Evolutionary conservation across 2,329 filamentous ascomycete genomes (phyloP), one percentile per base, ranked within the genome.

Genomic region (Neocucurbitaria cava): DNA sequence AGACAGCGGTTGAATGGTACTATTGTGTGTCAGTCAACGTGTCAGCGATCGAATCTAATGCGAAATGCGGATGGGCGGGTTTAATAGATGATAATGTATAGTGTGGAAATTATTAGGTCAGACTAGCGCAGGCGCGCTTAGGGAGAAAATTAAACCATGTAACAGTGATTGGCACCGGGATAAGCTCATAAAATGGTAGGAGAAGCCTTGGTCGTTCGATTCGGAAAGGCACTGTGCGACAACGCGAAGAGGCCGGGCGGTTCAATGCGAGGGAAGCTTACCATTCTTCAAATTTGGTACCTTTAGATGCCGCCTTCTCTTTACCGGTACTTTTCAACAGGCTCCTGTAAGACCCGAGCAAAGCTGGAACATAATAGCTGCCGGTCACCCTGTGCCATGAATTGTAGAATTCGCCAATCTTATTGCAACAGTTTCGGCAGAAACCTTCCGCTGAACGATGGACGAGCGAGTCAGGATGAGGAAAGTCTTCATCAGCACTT

Each of bases 1-100:
- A 48, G 58, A 65, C 33, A 75, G 63, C 50, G 70, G 71, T 57
- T 71, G 69, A 56, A 76, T 72, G 45, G 58, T 56, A 60, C 72
- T 77, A 66, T 31, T 41, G 49, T 26, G 50, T 47, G 58, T 68
- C 57, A 67, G 64, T 56, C 54, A 57, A 52, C 50, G 44, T 55
- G 49, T 54, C 52, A 59, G 49, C 42, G 53, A 52, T 50, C 45
- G 40, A 38, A 52, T 35, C 51, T 52, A 52, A 58, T 53, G 33
- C 48, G 28, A 42, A 57, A 61, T 49, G 66, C 62, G 64, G 68
- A 56, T 53, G 49, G 56, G 62, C 59, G 65, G 66, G 64, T 69
- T 71, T 71, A 74, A 74, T 73, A 74, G 66, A 74, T 73, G 66
- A 72, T 70, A 68, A 69, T 57, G 63, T 73, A 72, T 73, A 75